phyloP scores from a whole-genome alignment of 2,329 filamentous ascomycete species.

The Fusarium abutilonis region DNA sequence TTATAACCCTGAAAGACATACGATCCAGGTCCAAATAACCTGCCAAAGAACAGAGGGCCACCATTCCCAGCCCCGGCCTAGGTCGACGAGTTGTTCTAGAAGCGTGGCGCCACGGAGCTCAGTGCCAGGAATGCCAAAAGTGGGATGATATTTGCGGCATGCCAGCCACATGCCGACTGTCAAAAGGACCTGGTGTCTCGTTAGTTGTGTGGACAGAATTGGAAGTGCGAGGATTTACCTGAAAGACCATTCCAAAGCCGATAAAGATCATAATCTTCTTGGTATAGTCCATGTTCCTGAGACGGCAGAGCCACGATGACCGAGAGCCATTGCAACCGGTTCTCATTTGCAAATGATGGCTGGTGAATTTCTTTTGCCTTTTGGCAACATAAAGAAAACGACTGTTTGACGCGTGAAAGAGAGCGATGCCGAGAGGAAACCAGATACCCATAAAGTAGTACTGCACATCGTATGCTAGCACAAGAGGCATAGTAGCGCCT shows the following conservation, averaged over 20 bases:
- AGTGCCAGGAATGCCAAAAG: constrained; percentile 67
- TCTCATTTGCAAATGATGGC: constrained; percentile 3
- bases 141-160: constrained; percentile 69
- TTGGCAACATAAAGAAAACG: constrained; percentile 67
- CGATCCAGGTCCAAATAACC: constrained; percentile 67
- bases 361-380: constrained; percentile 54
- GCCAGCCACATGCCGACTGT: constrained; percentile 68
- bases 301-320: constrained; percentile 37
- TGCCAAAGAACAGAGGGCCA: constrained; percentile 70
- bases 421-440: constrained; percentile 70
- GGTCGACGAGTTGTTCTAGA: constrained; percentile 55
- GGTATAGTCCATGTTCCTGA: constrained; percentile 53
- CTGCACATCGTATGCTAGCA: constrained; percentile 52
- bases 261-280: constrained; percentile 60
- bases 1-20: constrained; percentile 33
- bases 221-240: constrained; percentile 54
- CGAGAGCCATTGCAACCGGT: neutral
- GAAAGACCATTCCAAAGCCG: constrained; percentile 63
- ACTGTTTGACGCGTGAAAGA: constrained; percentile 71
- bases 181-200: constrained; percentile 59
- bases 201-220: neutral
- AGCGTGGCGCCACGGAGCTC: constrained; percentile 48
- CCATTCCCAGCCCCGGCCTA: constrained; percentile 70
- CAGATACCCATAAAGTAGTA: constrained; percentile 74
- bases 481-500: constrained; percentile 55